Evolutionary conservation across 208 protist genomes (phyloP).

Genomic region (Trichomonas tenax): DNA sequence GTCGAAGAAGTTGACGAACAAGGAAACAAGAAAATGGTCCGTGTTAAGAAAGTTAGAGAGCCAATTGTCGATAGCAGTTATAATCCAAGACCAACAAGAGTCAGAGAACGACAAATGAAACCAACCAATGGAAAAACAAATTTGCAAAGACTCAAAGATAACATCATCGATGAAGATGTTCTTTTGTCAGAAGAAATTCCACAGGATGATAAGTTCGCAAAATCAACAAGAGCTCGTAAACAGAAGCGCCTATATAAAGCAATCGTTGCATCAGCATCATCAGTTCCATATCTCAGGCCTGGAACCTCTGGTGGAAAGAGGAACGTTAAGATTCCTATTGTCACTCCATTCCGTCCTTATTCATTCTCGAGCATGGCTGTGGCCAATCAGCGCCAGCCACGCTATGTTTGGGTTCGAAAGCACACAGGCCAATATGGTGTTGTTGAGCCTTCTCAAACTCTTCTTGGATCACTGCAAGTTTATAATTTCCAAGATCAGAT

Average conservation of each 20-base stretch:
- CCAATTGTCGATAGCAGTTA: neutral
- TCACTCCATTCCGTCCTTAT: neutral
- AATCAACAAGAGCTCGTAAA: neutral
- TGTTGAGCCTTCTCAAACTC: neutral
- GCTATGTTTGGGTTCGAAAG: neutral
- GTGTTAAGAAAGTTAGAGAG: neutral
- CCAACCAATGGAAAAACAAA: no score
- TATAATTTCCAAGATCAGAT: neutral
- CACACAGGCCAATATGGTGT: neutral
- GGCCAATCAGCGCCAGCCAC: neutral
- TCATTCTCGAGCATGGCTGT: neutral
- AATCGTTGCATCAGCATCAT: neutral
- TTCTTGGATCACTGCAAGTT: neutral
- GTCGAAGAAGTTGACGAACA: neutral
- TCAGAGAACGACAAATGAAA: neutral
- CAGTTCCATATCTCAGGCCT: neutral
- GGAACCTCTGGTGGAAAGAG: neutral
- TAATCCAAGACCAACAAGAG: neutral
- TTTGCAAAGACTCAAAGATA: neutral
- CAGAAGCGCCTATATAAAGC: neutral
- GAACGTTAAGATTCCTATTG: neutral
- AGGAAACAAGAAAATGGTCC: neutral
- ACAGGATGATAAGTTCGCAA: neutral
- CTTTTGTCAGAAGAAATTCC: neutral
- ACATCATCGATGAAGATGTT: neutral